Evolutionary conservation across 148 eudicot species (phyloP), one percentile per base, ranked within the genome.

Genomic region (Rheum nobile): DNA sequence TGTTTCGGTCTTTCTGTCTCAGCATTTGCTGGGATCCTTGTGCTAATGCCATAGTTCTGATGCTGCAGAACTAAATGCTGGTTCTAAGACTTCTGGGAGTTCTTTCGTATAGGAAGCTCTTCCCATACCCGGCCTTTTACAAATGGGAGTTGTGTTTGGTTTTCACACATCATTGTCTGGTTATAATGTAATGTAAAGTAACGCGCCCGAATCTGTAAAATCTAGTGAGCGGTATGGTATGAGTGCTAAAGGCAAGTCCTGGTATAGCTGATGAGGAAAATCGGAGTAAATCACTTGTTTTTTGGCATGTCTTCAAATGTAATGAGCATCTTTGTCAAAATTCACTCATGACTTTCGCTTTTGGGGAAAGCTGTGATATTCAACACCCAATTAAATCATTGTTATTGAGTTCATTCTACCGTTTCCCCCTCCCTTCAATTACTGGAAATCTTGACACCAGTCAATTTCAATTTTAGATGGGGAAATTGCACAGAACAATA

Each of bases 51-150:
- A 32, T 3, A 17, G 22, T 65, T 65, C 22, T 65, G 41, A 34
- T 65, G 70, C 41, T 65, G 70, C 70, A 65, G 70, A 65, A 32
- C 6, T 65, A 31, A 65, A 17, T 31, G 70, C 70, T 65, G 70
- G 37, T 65, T 14, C 39, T 65, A 65, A 31, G 39, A 31, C 38
- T 6, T 22, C 32, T 34, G 70, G 41, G 22, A 55, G 31, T 55
- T 24, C 29, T 55, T 55, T 61, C 7, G 67, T 61, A 34, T 34
- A 65, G 21, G n/a, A 65, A 65, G 70, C 70, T 65, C 70, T 17
- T 31, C 70, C 17, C 19, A 65, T 24, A 13, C 21, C n/a, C 70
- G 32, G 70, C 32, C 28, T 32, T 14, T 31, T 65, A 65, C 70
- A 65, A 65, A 17, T 65, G 70, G 32, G 69, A 65, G 70, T 32